phyloP scores from a whole-genome alignment of 2,329 filamentous ascomycete genomes.

The Neonectria punicea region DNA sequence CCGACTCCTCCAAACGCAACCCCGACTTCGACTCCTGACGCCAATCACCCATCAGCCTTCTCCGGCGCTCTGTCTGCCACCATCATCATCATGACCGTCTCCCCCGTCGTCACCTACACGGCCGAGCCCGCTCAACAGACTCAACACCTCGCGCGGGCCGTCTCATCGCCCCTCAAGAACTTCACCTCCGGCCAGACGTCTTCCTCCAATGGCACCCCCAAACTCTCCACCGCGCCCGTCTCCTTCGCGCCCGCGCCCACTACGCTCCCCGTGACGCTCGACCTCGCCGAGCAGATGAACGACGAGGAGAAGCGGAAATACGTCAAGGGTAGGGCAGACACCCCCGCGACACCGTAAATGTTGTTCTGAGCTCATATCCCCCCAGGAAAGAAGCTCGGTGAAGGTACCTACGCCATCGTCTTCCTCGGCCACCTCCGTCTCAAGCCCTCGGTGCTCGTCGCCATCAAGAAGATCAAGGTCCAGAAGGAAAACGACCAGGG shows the following conservation, averaged over 20 bases:
- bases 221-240: conserved; percentile 45
- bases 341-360: background rate
- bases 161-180: conserved; percentile 58
- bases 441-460: conserved; percentile 80
- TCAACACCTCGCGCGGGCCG: conserved; percentile 45
- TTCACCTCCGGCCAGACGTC: conserved; percentile 43
- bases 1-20: background rate
- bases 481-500: conserved; percentile 90
- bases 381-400: conserved; percentile 87
- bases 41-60: background rate
- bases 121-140: conserved; percentile 47
- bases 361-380: background rate
- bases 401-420: conserved; percentile 97
- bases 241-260: conserved; percentile 43
- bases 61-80: conserved; percentile 11
- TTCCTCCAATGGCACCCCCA: conserved; percentile 58
- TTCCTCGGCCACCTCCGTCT: conserved; percentile 84
- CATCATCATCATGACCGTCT: conserved; percentile 55
- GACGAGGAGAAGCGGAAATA: conserved; percentile 88
- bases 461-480: conserved; percentile 93
- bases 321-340: conserved; percentile 72
- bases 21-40: background rate
- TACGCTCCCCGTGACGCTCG: conserved; percentile 56
- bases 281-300: conserved; percentile 83
- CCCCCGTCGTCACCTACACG: conserved; percentile 56